These are phyloP conservation scores for Yarrowia sp. DNA, from an alignment of 805 yeast species.

Conservation along the genomic window DNA sequence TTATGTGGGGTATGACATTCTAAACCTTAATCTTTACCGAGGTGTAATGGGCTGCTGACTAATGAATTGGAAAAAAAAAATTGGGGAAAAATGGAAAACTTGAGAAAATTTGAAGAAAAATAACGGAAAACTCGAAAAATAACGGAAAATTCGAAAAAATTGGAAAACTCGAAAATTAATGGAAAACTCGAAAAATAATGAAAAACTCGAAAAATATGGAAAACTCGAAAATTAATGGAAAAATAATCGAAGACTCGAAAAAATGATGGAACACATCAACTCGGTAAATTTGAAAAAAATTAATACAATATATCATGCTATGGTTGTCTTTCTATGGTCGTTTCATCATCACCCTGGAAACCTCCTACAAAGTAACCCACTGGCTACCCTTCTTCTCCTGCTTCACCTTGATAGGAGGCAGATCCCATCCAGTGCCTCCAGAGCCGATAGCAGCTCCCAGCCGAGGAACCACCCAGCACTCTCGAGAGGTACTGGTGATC, in stretches of 20 bases:
- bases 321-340: neutral
- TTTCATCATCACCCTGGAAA: neutral
- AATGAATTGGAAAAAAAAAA: neutral
- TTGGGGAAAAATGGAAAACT: no score
- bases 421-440: conserved; percentile 91
- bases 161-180: no score
- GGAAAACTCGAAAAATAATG: no score
- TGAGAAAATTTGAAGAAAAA: neutral
- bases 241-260: no score
- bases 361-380: conserved; percentile 57
- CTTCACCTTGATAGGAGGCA: conserved; percentile 77
- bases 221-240: no score
- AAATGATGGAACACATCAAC: no score
- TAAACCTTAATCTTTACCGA: conserved; percentile 6
- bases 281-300: neutral
- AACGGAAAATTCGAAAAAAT: no score
- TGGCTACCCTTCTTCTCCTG: conserved; percentile 71
- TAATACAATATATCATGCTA: conserved; percentile 19
- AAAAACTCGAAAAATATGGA: no score
- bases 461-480: conserved; percentile 89
- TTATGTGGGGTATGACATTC: conserved; percentile 17
- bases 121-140: no score
- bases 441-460: conserved; percentile 83
- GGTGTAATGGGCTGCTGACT: conserved; percentile 2
- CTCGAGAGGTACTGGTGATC: conserved; percentile 70